These are phyloP conservation scores for Populus hybrid DNA, from an alignment of 441 rosid genomes.

Conservation along the genomic window DNA sequence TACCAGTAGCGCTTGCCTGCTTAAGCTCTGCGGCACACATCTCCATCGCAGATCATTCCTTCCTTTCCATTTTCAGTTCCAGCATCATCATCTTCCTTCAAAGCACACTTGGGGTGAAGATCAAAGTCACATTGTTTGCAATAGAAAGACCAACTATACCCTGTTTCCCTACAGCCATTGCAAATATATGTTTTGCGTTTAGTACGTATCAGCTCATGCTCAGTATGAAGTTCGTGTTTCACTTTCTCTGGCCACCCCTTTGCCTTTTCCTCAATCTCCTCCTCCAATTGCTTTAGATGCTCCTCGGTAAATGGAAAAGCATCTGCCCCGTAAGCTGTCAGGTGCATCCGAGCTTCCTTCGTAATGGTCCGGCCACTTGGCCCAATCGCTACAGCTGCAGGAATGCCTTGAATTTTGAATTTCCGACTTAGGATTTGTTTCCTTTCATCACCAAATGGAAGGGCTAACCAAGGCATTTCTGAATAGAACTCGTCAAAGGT, in stretches of 20 bases:
- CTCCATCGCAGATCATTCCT: conserved; percentile 15
- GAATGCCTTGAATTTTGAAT: too few relatives aligned
- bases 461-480: conserved; percentile 42
- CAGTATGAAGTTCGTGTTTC: conserved; percentile 22
- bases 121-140: conserved; percentile 24
- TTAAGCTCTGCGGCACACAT: conserved; percentile 13
- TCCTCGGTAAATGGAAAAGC: too few relatives aligned
- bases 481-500: conserved; percentile 32
- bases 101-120: conserved; percentile 31
- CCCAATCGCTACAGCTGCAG: too few relatives aligned
- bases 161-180: conserved; percentile 18
- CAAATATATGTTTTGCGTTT: conserved; percentile 17
- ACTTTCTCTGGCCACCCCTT: conserved; percentile 34
- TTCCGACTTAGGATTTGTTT: too few relatives aligned
- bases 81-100: conserved; percentile 3
- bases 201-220: conserved; percentile 26
- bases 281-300: conserved; percentile 1
- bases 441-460: conserved; percentile 29
- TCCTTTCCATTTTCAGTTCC: conserved; percentile 2
- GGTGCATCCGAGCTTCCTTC: too few relatives aligned
- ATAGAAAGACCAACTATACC: conserved; percentile 16
- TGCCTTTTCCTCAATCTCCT: conserved; percentile 20
- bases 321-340: too few relatives aligned
- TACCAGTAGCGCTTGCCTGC: not conserved
- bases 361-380: too few relatives aligned